A percentile compares a stretch with the other conserved stretches of the same genome.
These are phyloP conservation scores for Gamsiella multidivaricata DNA, from an alignment of 192 early-diverging fungal genomes.

Conservation along the genomic window DNA sequence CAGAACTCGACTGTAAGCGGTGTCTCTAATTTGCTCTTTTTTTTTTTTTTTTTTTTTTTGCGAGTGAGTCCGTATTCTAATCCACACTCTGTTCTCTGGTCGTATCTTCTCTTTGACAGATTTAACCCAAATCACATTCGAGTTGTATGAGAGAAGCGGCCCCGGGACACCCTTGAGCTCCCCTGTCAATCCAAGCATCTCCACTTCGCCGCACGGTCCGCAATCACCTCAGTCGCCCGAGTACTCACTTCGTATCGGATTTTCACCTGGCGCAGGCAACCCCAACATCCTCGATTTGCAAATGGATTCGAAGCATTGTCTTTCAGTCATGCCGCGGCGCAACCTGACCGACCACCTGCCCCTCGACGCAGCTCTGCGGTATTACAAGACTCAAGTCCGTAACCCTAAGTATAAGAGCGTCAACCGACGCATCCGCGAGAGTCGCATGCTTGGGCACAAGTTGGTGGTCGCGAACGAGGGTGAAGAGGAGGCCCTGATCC, in stretches of 20 bases:
- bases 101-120: slow-evolving; percentile 57
- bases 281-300: slow-evolving; percentile 91
- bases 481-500: slow-evolving; percentile 30
- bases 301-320: slow-evolving; percentile 84
- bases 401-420: slow-evolving; percentile 53
- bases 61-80: background rate
- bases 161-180: background rate
- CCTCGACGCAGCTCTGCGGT: slow-evolving; percentile 74
- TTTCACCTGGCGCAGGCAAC: slow-evolving; percentile 91
- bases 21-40: background rate
- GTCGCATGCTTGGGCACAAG: slow-evolving; percentile 42
- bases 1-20: slow-evolving; percentile 90
- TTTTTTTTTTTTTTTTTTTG: background rate
- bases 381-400: slow-evolving; percentile 64
- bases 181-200: background rate
- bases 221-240: slow-evolving; percentile 65
- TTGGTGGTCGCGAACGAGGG: slow-evolving; percentile 41
- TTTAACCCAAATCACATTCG: slow-evolving; percentile 97
- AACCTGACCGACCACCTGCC: slow-evolving; percentile 90
- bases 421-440: slow-evolving; percentile 46
- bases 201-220: background rate
- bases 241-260: slow-evolving; percentile 89
- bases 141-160: slow-evolving; percentile 85
- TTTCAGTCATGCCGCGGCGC: slow-evolving; percentile 63
- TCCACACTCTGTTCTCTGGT: background rate